Evolutionary conservation across 2,329 filamentous ascomycete species (phyloP).

Genomic region (Aureobasidium sp.): DNA sequence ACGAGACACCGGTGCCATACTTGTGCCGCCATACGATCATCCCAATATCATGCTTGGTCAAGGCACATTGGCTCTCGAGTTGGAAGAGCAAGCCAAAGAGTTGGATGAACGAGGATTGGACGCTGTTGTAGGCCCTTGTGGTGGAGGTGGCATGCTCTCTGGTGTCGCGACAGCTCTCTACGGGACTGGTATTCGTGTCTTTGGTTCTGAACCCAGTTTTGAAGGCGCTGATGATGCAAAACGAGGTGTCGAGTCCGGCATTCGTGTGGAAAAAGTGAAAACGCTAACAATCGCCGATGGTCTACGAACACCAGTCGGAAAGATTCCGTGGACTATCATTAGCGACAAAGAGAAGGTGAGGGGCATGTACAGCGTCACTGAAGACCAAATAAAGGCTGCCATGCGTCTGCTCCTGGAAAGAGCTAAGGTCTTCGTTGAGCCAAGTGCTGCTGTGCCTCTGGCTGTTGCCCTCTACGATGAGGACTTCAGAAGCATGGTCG

Average conservation of each 20-base stretch:
- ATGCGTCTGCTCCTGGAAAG: constrained; percentile 75
- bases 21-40: constrained; percentile 90
- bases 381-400: constrained; percentile 73
- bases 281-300: constrained; percentile 84
- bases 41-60: constrained; percentile 87
- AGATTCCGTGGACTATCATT: constrained; percentile 70
- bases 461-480: constrained; percentile 80
- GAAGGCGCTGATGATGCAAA: constrained; percentile 78
- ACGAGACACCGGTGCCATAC: constrained; percentile 62
- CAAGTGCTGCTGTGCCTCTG: constrained; percentile 74
- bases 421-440: constrained; percentile 87
- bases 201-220: constrained; percentile 78
- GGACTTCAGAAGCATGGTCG: constrained; percentile 66
- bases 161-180: constrained; percentile 73
- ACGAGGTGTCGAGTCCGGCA: constrained; percentile 58
- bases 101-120: constrained; percentile 35
- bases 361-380: constrained; percentile 66
- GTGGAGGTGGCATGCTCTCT: constrained; percentile 80
- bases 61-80: constrained; percentile 79
- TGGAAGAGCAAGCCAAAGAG: constrained; percentile 63
- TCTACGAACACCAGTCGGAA: constrained; percentile 72
- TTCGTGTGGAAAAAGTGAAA: constrained; percentile 60
- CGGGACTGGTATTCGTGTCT: constrained; percentile 66
- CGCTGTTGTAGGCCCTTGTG: constrained; percentile 68
- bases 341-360: constrained; percentile 62